Percentiles rank a stretch among this genome's conserved stretches.
Conservation (phyloP, 441 rosid genomes). For the Bocquillonia castaneifolia region DNA sequence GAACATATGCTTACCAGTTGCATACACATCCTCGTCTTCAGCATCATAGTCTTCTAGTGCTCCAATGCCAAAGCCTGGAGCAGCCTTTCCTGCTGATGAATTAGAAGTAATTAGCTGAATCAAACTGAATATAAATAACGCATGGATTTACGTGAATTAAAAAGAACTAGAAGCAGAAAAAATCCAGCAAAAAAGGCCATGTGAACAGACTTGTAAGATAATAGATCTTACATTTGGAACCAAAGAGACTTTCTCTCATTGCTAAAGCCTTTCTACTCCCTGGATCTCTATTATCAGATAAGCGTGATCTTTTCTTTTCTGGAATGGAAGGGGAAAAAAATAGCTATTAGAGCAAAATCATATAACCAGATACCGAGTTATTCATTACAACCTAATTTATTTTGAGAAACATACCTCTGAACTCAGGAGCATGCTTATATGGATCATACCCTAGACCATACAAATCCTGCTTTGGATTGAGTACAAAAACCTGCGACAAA, state of each 20-base stretch:
- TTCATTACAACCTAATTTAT: slow-evolving; percentile 19
- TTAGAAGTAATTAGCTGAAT: slow-evolving; percentile 35
- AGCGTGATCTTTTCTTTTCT: slow-evolving; percentile 68
- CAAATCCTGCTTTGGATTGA: slow-evolving; percentile 79
- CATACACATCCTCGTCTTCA: slow-evolving; percentile 95
- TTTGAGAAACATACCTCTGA: slow-evolving; percentile 59
- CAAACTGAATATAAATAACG: slow-evolving; percentile 17
- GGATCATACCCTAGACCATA: slow-evolving; percentile 95
- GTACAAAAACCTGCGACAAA: slow-evolving; percentile 57
- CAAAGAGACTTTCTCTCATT: slow-evolving; percentile 63
- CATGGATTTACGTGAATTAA: slow-evolving; percentile 10
- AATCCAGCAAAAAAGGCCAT: slow-evolving; percentile 5
- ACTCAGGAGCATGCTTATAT: slow-evolving; percentile 94
- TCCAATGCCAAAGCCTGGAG: slow-evolving; percentile 98
- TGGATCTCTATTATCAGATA: slow-evolving; percentile 43
- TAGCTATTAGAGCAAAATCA: slow-evolving; percentile 19
- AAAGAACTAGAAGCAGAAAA: not conserved
- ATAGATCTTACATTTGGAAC: slow-evolving; percentile 65
- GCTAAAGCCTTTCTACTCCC: slow-evolving; percentile 48
- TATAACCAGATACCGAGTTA: slow-evolving; percentile 15
- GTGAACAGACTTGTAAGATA: slow-evolving; percentile 14
- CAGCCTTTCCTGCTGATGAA: slow-evolving; percentile 84
- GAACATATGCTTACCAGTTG: slow-evolving; percentile 44
- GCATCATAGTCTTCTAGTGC: slow-evolving; percentile 94
- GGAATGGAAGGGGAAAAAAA: slow-evolving; percentile 20